A percentile compares a stretch with the other conserved stretches of the same genome.
phyloP scores from a whole-genome alignment of 2,329 filamentous ascomycete genomes.

The Nemania serpens region DNA sequence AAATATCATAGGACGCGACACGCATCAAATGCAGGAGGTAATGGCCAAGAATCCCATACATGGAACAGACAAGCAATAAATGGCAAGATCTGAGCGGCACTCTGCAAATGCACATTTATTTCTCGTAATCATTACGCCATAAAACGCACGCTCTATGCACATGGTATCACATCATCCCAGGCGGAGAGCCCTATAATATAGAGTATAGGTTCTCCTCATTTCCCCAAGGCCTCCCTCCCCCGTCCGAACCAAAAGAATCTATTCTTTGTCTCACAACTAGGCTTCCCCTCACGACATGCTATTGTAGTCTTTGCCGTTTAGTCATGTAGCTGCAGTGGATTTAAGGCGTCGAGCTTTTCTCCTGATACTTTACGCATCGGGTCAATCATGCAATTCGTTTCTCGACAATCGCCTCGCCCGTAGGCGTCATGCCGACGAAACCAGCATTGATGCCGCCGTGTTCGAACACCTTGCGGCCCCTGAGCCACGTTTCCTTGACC shows the following conservation, averaged over 20 bases:
- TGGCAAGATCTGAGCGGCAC: background rate
- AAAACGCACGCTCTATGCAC: constrained; percentile 21
- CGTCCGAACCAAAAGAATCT: background rate
- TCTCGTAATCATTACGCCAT: constrained; percentile 29
- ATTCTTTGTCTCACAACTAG: constrained; percentile 9
- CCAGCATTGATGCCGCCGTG: constrained; percentile 59
- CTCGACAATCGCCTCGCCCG: constrained; percentile 63
- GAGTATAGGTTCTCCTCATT: constrained; percentile 4
- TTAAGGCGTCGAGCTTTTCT: background rate
- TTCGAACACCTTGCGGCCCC: constrained; percentile 75
- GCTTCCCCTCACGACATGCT: constrained; percentile 6
- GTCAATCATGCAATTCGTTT: constrained; percentile 52
- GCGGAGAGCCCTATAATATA: constrained; percentile 5
- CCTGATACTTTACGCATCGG: too few species aligned
- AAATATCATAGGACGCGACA: background rate
- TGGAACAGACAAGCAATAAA: background rate
- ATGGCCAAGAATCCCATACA: background rate
- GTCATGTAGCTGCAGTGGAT: background rate
- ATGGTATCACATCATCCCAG: constrained; percentile 26
- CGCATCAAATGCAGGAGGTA: background rate
- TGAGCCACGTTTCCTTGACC: constrained; percentile 83
- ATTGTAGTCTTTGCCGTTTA: background rate
- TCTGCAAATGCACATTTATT: constrained; percentile 1
- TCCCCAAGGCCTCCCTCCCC: constrained; percentile 15
- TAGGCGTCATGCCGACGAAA: constrained; percentile 54